Percentiles rank a stretch among this genome's conserved stretches.
These are phyloP conservation scores for Solanum rostratum DNA, from an alignment of 257 asterid genomes.

Conservation along the genomic window DNA sequence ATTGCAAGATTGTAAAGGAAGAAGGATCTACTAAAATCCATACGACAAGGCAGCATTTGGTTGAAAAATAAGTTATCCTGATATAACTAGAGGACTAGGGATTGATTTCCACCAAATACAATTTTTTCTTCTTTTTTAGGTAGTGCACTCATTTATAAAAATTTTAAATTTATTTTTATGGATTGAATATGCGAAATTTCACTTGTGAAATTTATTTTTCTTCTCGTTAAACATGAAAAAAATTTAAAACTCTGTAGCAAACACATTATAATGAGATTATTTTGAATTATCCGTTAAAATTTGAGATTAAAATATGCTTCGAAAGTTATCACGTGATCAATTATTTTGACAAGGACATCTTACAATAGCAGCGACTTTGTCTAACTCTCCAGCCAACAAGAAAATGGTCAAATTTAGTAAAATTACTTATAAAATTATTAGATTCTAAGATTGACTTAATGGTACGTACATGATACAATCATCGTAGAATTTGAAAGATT, in stretches of 20 bases:
- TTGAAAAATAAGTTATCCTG: no score
- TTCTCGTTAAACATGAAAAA: accelerated
- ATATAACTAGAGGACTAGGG: no score
- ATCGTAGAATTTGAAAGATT: not conserved
- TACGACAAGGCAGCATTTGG: no score
- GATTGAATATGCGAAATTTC: no score
- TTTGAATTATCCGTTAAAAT: not conserved
- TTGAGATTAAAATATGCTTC: not conserved
- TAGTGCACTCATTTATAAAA: not conserved
- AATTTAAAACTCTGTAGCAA: no score
- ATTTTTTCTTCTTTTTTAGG: no score
- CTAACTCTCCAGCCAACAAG: not conserved
- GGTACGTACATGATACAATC: not conserved
- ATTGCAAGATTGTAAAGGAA: not conserved
- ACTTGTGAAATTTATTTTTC: no score
- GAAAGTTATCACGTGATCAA: not conserved
- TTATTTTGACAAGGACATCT: not conserved
- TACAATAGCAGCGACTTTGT: not conserved
- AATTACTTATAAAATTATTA: not conserved
- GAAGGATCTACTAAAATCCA: not conserved
- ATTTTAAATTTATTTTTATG: no score
- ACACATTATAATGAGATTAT: not conserved
- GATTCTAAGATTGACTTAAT: not conserved
- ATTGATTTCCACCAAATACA: no score
- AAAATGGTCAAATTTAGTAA: not conserved